phyloP scores from a whole-genome alignment of 2,329 filamentous ascomycete genomes.

The Pyrenophora tritici-repentis region DNA sequence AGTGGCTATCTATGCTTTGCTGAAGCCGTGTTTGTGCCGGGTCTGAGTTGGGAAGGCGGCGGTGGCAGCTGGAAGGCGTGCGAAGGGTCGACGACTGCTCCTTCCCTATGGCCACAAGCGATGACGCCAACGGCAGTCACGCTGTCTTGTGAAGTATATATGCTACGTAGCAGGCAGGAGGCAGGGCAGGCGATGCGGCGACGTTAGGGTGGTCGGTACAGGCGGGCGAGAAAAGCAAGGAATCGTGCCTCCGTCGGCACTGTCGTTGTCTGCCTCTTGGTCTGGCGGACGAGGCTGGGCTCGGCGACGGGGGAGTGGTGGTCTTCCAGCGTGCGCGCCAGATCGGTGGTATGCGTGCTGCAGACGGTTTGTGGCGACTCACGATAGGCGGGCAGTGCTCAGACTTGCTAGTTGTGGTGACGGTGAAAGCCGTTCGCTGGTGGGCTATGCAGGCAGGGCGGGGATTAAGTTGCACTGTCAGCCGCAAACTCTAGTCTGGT shows the following conservation, averaged over 20 bases:
- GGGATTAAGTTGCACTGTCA: constrained; percentile 23
- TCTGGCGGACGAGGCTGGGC: constrained; percentile 35
- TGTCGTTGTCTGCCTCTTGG: constrained; percentile 43
- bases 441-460: constrained; percentile 27
- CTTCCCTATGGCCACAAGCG: constrained; percentile 17
- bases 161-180: constrained; percentile 5
- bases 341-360: constrained; percentile 37
- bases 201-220: constrained; percentile 54
- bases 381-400: constrained; percentile 28
- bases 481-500: constrained; percentile 32
- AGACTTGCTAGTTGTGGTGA: constrained; percentile 11
- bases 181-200: neutral
- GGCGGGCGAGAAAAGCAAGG: constrained; percentile 52
- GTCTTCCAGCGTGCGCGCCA: constrained; percentile 46
- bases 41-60: constrained; percentile 19
- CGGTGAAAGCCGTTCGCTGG: constrained; percentile 7
- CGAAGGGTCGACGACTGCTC: constrained; percentile 23
- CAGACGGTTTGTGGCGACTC: constrained; percentile 20
- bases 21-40: neutral
- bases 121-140: constrained; percentile 27
- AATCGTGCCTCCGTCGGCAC: constrained; percentile 52
- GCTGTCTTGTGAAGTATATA: constrained; percentile 3
- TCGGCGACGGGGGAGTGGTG: constrained; percentile 42
- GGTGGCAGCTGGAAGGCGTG: constrained; percentile 11
- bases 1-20: constrained; percentile 16